Conservation (phyloP, 345 rosid genomes). For the Litchi chinensis region DNA sequence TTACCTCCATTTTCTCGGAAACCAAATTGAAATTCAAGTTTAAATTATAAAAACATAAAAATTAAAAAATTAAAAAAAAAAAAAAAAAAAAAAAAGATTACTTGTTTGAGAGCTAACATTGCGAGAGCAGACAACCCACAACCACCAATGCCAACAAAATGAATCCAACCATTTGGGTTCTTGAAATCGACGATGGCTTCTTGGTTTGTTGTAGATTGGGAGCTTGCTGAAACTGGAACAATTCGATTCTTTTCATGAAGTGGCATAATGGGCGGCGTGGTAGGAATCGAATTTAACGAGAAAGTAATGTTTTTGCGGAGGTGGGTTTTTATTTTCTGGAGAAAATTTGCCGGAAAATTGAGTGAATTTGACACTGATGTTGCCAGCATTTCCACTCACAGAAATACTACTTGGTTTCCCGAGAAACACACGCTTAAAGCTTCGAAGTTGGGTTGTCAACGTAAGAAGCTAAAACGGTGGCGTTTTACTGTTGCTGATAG, state of each 20-base stretch:
- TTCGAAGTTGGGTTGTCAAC: neutral
- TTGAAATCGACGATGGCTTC: conserved; percentile 8
- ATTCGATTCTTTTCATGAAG: neutral
- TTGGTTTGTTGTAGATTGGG: neutral
- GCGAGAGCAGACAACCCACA: conserved; percentile 39
- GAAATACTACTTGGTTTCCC: conserved; percentile 11
- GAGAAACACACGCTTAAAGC: neutral
- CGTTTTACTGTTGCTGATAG: neutral
- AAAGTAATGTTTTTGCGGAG: neutral
- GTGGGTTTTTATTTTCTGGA: neutral
- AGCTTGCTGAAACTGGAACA: conserved; percentile 2
- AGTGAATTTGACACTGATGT: conserved; percentile 3
- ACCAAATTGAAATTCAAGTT: conserved; percentile 2
- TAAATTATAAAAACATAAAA: neutral
- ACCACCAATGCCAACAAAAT: conserved; percentile 43
- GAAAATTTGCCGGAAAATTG: conserved; percentile 5
- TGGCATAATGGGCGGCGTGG: neutral
- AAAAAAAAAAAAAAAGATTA: neutral
- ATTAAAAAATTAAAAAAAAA: neutral
- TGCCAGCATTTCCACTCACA: neutral
- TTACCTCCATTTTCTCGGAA: neutral
- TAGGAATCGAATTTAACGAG: neutral
- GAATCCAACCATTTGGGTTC: conserved; percentile 30
- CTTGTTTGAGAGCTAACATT: conserved; percentile 37
- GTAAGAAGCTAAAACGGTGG: neutral